Base-by-base conservation (phyloP, 2,329 filamentous ascomycete species). In the Cordyceps militaris region DNA sequence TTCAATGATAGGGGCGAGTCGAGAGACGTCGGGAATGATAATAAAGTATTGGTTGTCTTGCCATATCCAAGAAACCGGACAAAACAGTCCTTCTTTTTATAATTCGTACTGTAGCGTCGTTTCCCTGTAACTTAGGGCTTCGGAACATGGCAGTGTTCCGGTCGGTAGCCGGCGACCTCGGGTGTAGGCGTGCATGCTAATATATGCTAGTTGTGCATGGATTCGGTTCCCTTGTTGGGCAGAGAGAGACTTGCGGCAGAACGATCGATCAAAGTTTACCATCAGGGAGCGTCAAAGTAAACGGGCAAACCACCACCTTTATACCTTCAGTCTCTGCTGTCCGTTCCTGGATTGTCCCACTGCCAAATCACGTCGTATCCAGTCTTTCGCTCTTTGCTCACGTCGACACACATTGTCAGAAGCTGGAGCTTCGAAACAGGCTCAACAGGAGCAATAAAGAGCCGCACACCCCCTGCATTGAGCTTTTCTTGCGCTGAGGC, bases 311-410 rank as follows among this genome's bases (percentile, higher is more conserved):
- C 46, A 46, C 38, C 16, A 26, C 55, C 55, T 57, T 57, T 57
- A 57, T 57, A 57, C 47, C 55, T 51, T 57, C 55, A 34, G 55
- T 40, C 36, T 36, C 40, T 32, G 19, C 47, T 51, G 55, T 32
- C 46, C 38, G 55, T 44, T 44, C 38, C 30, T 57, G 55, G 36
- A 44, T 51, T 57, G 55, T 57, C 55, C 55, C 55, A 57, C 55
- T 14, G 46, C 36, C 28, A 50, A 51, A 57, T 36, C 55, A n/a
- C 44, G 49, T 43, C 46, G 55, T 57, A 57, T 57, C 55, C 55
- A 57, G 48, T 51, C 55, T 57, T 46, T 57, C 11, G 19, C 55
- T 51, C 44, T 42, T 43, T 43, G 26, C 55, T 57, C 55, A 46
- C 47, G 16, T 44, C 14, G 28, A 57, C 28, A 51, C 46, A 57